phyloP scores from a whole-genome alignment of 2,329 filamentous ascomycete species.

The Sarocladium oryzae region DNA sequence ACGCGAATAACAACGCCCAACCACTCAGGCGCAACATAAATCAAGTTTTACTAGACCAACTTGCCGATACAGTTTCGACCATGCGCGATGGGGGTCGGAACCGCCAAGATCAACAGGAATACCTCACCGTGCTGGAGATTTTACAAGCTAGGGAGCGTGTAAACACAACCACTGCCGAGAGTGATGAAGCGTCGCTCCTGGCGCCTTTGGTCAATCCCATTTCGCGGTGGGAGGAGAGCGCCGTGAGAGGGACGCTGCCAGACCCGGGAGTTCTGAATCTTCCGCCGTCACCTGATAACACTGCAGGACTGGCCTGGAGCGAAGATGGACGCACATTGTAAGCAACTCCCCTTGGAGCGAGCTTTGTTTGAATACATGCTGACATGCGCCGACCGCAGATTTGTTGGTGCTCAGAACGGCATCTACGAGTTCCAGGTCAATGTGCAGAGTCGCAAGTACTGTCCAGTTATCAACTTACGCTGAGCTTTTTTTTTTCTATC shows the following conservation, averaged over 20 bases:
- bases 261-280: slow-evolving; percentile 37
- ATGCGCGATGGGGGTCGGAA: slow-evolving; percentile 27
- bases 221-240: slow-evolving; percentile 32
- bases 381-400: slow-evolving; percentile 36
- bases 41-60: slow-evolving; percentile 26
- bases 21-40: slow-evolving; percentile 19
- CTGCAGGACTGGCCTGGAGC: slow-evolving; percentile 56
- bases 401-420: slow-evolving; percentile 61
- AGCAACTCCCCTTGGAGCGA: too few relatives aligned
- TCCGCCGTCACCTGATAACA: slow-evolving; percentile 47
- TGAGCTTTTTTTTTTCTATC: slow-evolving; percentile 24
- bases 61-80: slow-evolving; percentile 29
- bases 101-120: slow-evolving; percentile 22
- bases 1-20: slow-evolving; percentile 17
- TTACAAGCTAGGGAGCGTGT: slow-evolving; percentile 27
- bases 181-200: slow-evolving; percentile 29
- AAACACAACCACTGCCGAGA: slow-evolving; percentile 16
- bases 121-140: slow-evolving; percentile 31
- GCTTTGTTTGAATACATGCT: too few relatives aligned
- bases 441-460: slow-evolving; percentile 51
- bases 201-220: slow-evolving; percentile 31
- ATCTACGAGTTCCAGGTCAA: slow-evolving; percentile 71
- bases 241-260: slow-evolving; percentile 24
- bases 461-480: slow-evolving; percentile 47
- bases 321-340: slow-evolving; percentile 54